Evolutionary conservation across 352 stramenopile species (phyloP), one percentile per base, ranked within the genome.

Genomic region (Globisporangium acanthophoron): DNA sequence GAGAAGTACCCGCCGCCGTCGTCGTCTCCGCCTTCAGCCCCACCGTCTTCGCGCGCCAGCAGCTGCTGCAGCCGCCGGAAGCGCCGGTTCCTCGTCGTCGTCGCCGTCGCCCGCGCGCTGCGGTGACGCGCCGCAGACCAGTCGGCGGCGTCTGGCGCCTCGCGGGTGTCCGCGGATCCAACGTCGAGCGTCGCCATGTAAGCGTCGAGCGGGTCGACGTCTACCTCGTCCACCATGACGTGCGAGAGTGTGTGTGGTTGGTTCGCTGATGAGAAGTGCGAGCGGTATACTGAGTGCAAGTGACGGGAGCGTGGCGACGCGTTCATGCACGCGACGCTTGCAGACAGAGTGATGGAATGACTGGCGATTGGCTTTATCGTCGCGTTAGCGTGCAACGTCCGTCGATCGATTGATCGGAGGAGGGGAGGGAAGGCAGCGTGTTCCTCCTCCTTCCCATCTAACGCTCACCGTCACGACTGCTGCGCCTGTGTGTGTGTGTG

Each of bases 101-200:
- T 20, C 35, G 35, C 35, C 35, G 7, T 9, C 12, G 35, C 12
- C 35, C 35, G 35, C 12, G 35, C 35, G 35, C 35, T 15, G 35
- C 35, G 35, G 35, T 15, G 35, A 13, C 11, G 35, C 8, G 24
- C 44, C 35, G 43, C 49, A 21, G 58, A 44, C 53, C 43, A 56
- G 50, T 63, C 35, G 8, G 8, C 12, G 35, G 35, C 35, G 35
- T 3, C 35, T 15, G 35, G 3, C 8, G 35, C 35, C 35, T 40
- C 35, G 35, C 35, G 35, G 35, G 8, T 9, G 35, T 15, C 11
- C 7, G 35, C 35, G 35, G 35, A 3, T 0, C 35, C 9, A 5
- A 79, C 50, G 54, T 71, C 66, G 33, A 94, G 62, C 24, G 71
- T 83, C 53, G 74, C 78, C 82, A 94, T 94, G 72, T 85, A 94